Conservation (phyloP, 1,284 basidiomycete species). For the Apiotrichum gracile region DNA sequence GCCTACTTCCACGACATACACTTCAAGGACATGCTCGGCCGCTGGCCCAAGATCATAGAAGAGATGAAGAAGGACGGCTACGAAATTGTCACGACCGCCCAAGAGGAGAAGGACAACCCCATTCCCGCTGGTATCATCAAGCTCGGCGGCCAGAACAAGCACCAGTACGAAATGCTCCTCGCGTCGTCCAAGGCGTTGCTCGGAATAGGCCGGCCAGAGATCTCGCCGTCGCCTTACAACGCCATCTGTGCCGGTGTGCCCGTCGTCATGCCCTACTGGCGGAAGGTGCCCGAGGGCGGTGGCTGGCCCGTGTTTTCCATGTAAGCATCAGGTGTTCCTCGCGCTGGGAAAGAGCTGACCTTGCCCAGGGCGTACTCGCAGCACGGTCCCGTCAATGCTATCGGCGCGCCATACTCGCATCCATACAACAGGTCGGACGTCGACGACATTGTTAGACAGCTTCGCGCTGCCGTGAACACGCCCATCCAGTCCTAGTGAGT, state of each 20-base stretch:
- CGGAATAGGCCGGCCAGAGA: constrained; percentile 36
- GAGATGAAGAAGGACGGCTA: constrained; percentile 8
- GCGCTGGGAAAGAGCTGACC: background rate
- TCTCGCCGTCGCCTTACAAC: constrained; percentile 39
- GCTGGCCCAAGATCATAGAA: background rate
- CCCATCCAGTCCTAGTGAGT: constrained; percentile 31
- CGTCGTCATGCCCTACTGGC: constrained; percentile 37
- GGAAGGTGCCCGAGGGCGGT: background rate
- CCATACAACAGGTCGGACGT: constrained; percentile 28
- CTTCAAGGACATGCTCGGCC: background rate
- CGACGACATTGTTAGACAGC: constrained; percentile 19
- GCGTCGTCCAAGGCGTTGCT: constrained; percentile 32
- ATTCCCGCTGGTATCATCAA: constrained; percentile 33
- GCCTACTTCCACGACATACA: background rate
- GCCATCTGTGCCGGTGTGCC: constrained; percentile 42
- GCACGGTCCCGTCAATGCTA: constrained; percentile 34
- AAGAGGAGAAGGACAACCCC: constrained; percentile 21
- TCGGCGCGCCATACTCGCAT: constrained; percentile 43
- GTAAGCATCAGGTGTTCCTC: background rate
- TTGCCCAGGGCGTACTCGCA: constrained; percentile 10
- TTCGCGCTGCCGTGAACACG: constrained; percentile 23
- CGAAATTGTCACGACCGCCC: constrained; percentile 27
- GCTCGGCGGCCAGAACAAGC: constrained; percentile 21
- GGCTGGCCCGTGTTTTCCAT: background rate
- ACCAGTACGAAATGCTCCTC: constrained; percentile 30